A percentile compares a stretch with the other conserved stretches of the same genome.
These are phyloP conservation scores for Rutstroemia sp. DNA, from an alignment of 2,329 filamentous ascomycete genomes.

Conservation along the genomic window DNA sequence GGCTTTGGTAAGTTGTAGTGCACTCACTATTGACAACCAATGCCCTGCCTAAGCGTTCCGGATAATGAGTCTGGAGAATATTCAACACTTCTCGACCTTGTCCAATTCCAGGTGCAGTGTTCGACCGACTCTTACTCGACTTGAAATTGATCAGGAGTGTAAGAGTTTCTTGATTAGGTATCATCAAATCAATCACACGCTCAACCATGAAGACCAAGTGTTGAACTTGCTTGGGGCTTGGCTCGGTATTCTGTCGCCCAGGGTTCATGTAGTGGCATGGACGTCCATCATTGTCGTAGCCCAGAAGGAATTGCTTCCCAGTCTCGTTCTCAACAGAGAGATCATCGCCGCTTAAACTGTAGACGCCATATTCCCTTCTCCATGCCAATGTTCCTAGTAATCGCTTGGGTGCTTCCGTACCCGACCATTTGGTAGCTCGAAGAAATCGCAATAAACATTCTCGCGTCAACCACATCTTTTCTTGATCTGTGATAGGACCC, in stretches of 20 bases:
- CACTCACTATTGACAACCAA: slow-evolving; percentile 77
- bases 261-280: slow-evolving; percentile 89
- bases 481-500: slow-evolving; percentile 65
- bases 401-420: slow-evolving; percentile 69
- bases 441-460: slow-evolving; percentile 93
- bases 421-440: slow-evolving; percentile 85
- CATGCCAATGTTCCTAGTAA: slow-evolving; percentile 74
- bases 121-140: slow-evolving; percentile 64
- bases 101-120: slow-evolving; percentile 63
- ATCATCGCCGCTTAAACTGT: slow-evolving; percentile 69
- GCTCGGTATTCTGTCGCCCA: slow-evolving; percentile 85
- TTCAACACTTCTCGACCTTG: slow-evolving; percentile 78
- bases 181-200: slow-evolving; percentile 79
- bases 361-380: slow-evolving; percentile 84
- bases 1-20: not conserved
- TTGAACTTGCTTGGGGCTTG: slow-evolving; percentile 78
- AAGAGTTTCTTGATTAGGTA: slow-evolving; percentile 77
- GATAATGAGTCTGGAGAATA: slow-evolving; percentile 93
- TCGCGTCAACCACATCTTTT: slow-evolving; percentile 83
- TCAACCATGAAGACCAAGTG: slow-evolving; percentile 97
- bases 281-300: slow-evolving; percentile 78
- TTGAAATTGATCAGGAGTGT: slow-evolving; percentile 91
- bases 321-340: slow-evolving; percentile 94
- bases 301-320: slow-evolving; percentile 85
- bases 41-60: slow-evolving; percentile 81